A percentile compares a stretch with the other conserved stretches of the same genome.
Conservation (phyloP, 2,329 filamentous ascomycete genomes). For the Aspergillus aculeatinus region DNA sequence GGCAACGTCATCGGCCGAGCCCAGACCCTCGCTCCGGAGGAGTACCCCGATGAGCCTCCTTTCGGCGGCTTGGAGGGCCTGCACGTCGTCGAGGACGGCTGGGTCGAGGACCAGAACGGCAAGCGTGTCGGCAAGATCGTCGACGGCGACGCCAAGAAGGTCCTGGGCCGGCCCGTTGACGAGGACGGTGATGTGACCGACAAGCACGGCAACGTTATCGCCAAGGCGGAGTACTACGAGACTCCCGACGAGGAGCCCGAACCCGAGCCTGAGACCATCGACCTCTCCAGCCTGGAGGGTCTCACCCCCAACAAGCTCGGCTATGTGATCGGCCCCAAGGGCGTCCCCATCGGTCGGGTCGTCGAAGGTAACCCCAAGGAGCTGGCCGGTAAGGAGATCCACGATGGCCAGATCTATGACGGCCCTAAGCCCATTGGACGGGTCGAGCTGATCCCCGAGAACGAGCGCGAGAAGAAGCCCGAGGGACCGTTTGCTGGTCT, state of each 20-base stretch:
- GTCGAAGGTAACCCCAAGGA: slow-evolving; percentile 58
- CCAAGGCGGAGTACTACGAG: slow-evolving; percentile 52
- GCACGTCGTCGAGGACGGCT: slow-evolving; percentile 49
- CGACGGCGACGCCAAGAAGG: slow-evolving; percentile 60
- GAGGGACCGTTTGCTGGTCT: slow-evolving; percentile 60
- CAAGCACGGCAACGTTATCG: slow-evolving; percentile 62
- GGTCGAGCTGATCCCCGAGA: slow-evolving; percentile 58
- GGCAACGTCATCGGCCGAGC: slow-evolving; percentile 64
- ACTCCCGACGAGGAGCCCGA: slow-evolving; percentile 52
- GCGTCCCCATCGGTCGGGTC: slow-evolving; percentile 57
- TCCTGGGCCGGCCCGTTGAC: slow-evolving; percentile 59
- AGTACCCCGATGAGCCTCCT: slow-evolving; percentile 40
- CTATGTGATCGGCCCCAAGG: slow-evolving; percentile 54
- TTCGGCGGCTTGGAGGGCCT: slow-evolving; percentile 50
- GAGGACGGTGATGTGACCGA: slow-evolving; percentile 63
- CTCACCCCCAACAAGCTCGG: slow-evolving; percentile 59
- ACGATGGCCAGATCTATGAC: slow-evolving; percentile 58
- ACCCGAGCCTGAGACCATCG: slow-evolving; percentile 44
- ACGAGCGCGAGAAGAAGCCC: slow-evolving; percentile 55
- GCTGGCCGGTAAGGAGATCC: slow-evolving; percentile 56
- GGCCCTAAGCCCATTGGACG: slow-evolving; percentile 57
- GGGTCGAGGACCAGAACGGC: slow-evolving; percentile 50
- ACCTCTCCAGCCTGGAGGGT: slow-evolving; percentile 56
- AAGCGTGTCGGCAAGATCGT: slow-evolving; percentile 52
- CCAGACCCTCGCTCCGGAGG: slow-evolving; percentile 43